phyloP scores from a whole-genome alignment of 169 alveolate species.

The Plasmodium ovale region DNA sequence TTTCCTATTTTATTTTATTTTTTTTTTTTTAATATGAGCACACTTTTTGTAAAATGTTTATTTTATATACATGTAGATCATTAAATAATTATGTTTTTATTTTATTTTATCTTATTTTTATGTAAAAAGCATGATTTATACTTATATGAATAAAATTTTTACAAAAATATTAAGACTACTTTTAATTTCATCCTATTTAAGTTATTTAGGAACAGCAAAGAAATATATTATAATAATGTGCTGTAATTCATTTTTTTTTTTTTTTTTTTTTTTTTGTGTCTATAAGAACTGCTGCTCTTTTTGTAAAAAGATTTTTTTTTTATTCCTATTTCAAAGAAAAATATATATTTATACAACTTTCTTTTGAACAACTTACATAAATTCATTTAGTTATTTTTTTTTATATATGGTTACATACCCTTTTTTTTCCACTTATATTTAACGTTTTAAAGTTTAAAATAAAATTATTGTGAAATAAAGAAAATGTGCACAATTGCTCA shows the following conservation, averaged over 20 bases:
- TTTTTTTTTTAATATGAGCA: background rate
- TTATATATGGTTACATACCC: too few relatives aligned
- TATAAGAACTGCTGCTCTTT: slow-evolving; percentile 6
- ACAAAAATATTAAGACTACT: background rate
- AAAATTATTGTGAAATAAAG: background rate
- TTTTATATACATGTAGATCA: background rate
- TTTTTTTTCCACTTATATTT: background rate
- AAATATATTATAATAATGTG: too few relatives aligned
- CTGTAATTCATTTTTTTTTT: background rate
- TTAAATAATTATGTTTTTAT: background rate
- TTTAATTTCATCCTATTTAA: background rate
- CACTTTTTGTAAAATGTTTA: background rate
- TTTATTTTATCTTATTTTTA: background rate
- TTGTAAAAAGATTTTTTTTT: slow-evolving; percentile 6
- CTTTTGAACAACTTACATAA: background rate
- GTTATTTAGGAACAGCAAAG: background rate
- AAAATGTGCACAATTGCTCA: background rate
- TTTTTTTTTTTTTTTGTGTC: slow-evolving; percentile 6
- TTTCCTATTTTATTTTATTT: background rate
- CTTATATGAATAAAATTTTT: too few relatives aligned
- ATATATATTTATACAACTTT: slow-evolving; percentile 5
- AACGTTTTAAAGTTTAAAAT: slow-evolving; percentile 12
- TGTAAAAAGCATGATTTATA: too few relatives aligned
- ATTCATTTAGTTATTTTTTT: background rate
- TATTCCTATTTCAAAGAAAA: slow-evolving; percentile 25